Base-by-base conservation (phyloP, 2,329 filamentous ascomycete genomes). In the Aureobasidium sp. region DNA sequence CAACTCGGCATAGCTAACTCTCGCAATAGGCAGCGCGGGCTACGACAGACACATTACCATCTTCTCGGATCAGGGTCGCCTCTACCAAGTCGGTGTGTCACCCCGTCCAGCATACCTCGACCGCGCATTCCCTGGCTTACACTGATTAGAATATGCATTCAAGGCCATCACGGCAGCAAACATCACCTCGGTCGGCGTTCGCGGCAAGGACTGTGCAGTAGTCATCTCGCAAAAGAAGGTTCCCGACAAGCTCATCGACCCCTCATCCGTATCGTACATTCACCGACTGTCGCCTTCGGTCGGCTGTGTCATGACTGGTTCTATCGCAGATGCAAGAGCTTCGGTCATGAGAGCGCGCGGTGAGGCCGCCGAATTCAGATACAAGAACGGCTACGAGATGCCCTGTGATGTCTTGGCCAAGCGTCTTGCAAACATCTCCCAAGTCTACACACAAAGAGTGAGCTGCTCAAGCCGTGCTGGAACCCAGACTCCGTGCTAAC, bases 371-470 rank as follows among this genome's bases (percentile, higher is more conserved):
- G 93, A 99, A 75, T 99, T 99, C 81, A 86, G 87, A 77, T 99
- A 99, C 86, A 97, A 97, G 80, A 96, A 86, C 75, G 94, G 94
- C 72, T 99, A 99, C 78, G 94, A 99, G 82, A 99, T 99, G 94
- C 94, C 94, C 64, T 96, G 91, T 76, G 94, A 99, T 77, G 94
- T 91, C 58, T 79, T 99, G 71, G 90, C 94, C 67, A 99, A 99
- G 85, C 85, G 94, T 74, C 81, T 99, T 77, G 94, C 94, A 74
- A 99, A 99, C 79, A 97, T 99, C 81, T 97, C 91, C 78, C 94
- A 99, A 78, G 94, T 99, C 67, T 99, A 97, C 78, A 99, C 94
- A 69, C 94, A 99, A 80, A 83, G 91, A 76, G 94, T 97, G 79
- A 75, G 83, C 47, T 37, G 42, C 31, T 65, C 59, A 35, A 14